These are phyloP conservation scores for Pseudogymnoascus sp. DNA, from an alignment of 2,329 filamentous ascomycete genomes.

Conservation along the genomic window DNA sequence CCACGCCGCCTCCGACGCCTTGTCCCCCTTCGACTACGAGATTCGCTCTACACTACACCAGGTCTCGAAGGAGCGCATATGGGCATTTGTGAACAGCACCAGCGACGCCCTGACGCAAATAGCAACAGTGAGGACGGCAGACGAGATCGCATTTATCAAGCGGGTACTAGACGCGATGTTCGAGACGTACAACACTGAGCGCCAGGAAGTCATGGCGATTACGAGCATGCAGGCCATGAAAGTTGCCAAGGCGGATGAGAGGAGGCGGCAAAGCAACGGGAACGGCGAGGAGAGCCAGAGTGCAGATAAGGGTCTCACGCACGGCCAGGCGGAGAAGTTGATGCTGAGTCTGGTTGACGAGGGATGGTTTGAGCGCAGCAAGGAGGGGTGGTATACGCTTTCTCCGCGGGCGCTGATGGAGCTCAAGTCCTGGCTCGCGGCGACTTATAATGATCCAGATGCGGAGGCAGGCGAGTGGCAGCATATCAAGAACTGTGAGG, in stretches of 20 bases:
- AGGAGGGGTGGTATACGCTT: conserved; percentile 64
- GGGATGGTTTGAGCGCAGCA: conserved; percentile 76
- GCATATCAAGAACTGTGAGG: conserved; percentile 78
- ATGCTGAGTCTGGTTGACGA: conserved; percentile 64
- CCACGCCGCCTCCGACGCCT: conserved; percentile 58
- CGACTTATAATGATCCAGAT: conserved; percentile 71
- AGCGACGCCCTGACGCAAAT: conserved; percentile 81
- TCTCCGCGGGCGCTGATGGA: conserved; percentile 77
- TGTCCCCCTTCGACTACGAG: conserved; percentile 79
- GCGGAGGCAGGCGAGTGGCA: conserved; percentile 50
- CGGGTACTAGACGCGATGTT: conserved; percentile 87
- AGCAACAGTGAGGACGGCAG: conserved; percentile 68
- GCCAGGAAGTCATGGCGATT: conserved; percentile 78
- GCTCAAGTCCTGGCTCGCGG: conserved; percentile 73
- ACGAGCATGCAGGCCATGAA: conserved; percentile 73
- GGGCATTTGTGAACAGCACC: conserved; percentile 79
- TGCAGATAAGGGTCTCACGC: conserved; percentile 55
- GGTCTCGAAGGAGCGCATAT: conserved; percentile 56
- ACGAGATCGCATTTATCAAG: conserved; percentile 87
- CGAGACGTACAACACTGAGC: conserved; percentile 70
- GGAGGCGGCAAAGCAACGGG: conserved; percentile 15
- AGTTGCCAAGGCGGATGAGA: conserved; percentile 46
- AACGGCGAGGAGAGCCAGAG: conserved; percentile 25
- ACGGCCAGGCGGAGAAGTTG: conserved; percentile 67
- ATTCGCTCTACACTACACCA: conserved; percentile 72